Evolutionary conservation across 805 yeast genomes (phyloP).

Genomic region (Torulaspora delbrueckii): DNA sequence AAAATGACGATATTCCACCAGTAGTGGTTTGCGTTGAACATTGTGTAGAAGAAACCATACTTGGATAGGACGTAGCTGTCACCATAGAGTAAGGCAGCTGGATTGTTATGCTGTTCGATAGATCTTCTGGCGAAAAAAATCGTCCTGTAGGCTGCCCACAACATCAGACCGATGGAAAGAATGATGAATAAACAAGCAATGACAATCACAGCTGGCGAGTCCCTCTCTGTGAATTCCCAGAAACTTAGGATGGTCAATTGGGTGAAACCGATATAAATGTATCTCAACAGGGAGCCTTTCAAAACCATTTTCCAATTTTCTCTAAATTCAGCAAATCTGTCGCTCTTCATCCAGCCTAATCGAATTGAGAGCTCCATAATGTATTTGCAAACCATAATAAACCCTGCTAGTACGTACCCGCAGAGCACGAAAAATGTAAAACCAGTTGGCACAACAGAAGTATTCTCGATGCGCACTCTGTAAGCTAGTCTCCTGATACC

Average conservation of each 20-base stretch:
- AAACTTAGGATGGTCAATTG: slow-evolving; percentile 73
- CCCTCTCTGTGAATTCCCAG: slow-evolving; percentile 80
- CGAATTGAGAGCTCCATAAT: slow-evolving; percentile 45
- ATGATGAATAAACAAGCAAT: slow-evolving; percentile 69
- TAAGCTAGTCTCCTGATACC: slow-evolving; percentile 85
- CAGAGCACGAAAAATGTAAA: slow-evolving; percentile 78
- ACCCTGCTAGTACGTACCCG: slow-evolving; percentile 64
- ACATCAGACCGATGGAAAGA: slow-evolving; percentile 54
- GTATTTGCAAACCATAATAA: slow-evolving; percentile 53
- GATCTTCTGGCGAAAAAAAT: slow-evolving; percentile 59
- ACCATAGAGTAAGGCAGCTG: slow-evolving; percentile 85
- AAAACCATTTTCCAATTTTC: slow-evolving; percentile 53
- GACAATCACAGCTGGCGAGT: slow-evolving; percentile 85
- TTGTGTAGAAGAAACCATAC: slow-evolving; percentile 85
- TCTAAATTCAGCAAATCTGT: slow-evolving; percentile 47
- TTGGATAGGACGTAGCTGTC: slow-evolving; percentile 65
- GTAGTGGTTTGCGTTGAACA: slow-evolving; percentile 75
- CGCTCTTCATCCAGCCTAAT: slow-evolving; percentile 47
- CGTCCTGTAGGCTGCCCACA: slow-evolving; percentile 64
- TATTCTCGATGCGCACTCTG: slow-evolving; percentile 70
- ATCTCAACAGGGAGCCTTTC: slow-evolving; percentile 76
- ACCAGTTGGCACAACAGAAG: slow-evolving; percentile 80
- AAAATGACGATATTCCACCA: slow-evolving; percentile 76
- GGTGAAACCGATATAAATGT: slow-evolving; percentile 79
- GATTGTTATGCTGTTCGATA: slow-evolving; percentile 57